Base-by-base conservation (phyloP, 176 grass and related monocot species). In the Neostapfia colusana region DNA sequence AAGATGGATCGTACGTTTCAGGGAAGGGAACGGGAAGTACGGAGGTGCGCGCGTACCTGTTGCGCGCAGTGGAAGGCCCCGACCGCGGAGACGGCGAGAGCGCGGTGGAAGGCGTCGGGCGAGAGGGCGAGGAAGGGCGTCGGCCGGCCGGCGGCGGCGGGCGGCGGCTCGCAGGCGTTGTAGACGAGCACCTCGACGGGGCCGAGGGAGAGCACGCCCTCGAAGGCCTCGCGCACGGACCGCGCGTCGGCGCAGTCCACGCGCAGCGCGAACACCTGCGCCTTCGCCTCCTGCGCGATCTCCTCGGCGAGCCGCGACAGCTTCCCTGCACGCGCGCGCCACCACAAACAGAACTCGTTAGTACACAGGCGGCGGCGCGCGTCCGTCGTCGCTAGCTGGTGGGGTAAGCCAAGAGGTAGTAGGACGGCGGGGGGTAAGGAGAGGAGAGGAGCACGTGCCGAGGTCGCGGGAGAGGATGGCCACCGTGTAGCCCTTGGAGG, bases 401-500 rank as follows among this genome's bases (percentile, higher is more conserved):
- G 31, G 31, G 3, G 31, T 31, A 31, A 31, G 31, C 31, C 3
- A 31, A 31, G 31, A 31, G 31, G 31, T 31, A 31, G 31, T 31
- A 31, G 31, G 31, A 31, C 31, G 31, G 31, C 31, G 31, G 3
- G 31, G 31, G 1, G n/a, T n/a, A n/a, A 31, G 31, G 31, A 31
- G n/a, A 31, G 2, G 31, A 31, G 1, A 20, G 45, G 17, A 18
- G 16, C 4, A 35, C 20, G 48, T 88, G 76, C 90, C 88, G 67
- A 93, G 94, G 79, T 97, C 86, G 42, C 86, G 75, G 42, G 94
- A 85, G 75, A 97, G 91, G 87, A 97, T 97, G 81, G 94, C 94
- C 34, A 97, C 88, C 16, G 90, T 93, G 79, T 93, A 97, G 62
- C 94, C 91, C 83, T 91, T 91, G 34, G 82, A 81, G 21, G 86